Conservation (phyloP, 1,284 basidiomycete species). For the Jaminaea rosea region DNA sequence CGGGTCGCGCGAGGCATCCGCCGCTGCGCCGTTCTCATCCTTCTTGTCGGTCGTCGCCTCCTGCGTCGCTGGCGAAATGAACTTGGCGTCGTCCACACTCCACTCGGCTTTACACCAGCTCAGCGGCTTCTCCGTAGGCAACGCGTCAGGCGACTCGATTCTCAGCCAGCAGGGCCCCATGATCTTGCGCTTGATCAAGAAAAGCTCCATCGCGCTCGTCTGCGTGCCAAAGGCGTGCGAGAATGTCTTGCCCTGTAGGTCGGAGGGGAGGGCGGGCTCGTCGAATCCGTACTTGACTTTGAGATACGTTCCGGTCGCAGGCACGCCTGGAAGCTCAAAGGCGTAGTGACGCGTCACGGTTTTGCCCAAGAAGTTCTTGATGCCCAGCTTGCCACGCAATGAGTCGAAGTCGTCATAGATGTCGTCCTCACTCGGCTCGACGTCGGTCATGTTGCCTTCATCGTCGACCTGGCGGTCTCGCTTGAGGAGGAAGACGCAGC, state of each 20-base stretch:
- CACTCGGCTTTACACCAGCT: conserved; percentile 66
- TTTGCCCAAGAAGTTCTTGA: conserved; percentile 59
- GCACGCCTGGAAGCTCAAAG: conserved; percentile 77
- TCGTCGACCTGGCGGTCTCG: conserved; percentile 44
- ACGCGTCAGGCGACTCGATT: conserved; percentile 60
- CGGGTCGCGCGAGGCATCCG: conserved; percentile 49
- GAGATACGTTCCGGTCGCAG: conserved; percentile 76
- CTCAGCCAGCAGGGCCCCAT: conserved; percentile 98
- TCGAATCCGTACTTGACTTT: conserved; percentile 54
- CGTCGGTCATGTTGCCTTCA: conserved; percentile 64
- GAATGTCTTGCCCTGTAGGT: conserved; percentile 72
- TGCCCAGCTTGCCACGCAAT: conserved; percentile 63
- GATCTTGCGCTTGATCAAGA: conserved; percentile 92
- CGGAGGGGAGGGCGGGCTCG: conserved; percentile 53
- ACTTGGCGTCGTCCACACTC: conserved; percentile 74
- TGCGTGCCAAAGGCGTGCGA: conserved; percentile 83
- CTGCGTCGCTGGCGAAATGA: conserved; percentile 73
- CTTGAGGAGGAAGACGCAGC: conserved; percentile 89
- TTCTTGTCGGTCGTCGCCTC: conserved; percentile 52
- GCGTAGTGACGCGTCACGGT: conserved; percentile 86
- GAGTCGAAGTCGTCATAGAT: conserved; percentile 78
- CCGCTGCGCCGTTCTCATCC: background rate
- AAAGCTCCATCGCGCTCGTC: conserved; percentile 82
- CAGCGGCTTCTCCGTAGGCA: conserved; percentile 15
- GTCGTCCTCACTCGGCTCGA: conserved; percentile 52